These are phyloP conservation scores for Rhizopogon sp. DNA, from an alignment of 768 basidiomycete species.

Conservation along the genomic window DNA sequence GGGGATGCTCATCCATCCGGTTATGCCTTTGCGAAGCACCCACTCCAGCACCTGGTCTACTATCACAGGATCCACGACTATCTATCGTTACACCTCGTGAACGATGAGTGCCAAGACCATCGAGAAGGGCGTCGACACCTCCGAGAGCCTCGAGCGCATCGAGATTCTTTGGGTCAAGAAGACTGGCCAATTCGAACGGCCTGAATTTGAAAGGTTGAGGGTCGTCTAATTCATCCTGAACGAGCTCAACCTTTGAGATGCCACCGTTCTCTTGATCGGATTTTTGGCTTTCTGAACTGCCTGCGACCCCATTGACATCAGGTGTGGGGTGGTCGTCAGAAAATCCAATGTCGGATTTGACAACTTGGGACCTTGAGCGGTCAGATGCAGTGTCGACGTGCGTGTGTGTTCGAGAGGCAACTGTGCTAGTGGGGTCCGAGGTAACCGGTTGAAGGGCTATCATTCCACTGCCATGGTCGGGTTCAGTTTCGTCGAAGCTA, in stretches of 20 bases:
- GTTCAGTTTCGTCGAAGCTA: slow-evolving; percentile 43
- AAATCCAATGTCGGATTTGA: background rate
- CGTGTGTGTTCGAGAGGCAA: slow-evolving; percentile 32
- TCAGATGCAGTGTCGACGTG: slow-evolving; percentile 35
- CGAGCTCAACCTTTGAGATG: slow-evolving; percentile 18
- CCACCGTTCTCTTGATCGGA: slow-evolving; percentile 17
- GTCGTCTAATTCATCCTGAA: slow-evolving; percentile 43
- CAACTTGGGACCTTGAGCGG: slow-evolving; percentile 16
- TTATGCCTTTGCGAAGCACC: slow-evolving; percentile 31
- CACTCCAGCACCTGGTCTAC: slow-evolving; percentile 21
- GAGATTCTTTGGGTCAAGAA: slow-evolving; percentile 87
- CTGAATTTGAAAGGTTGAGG: slow-evolving; percentile 70
- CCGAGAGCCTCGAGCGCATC: slow-evolving; percentile 63
- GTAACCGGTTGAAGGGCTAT: slow-evolving; percentile 29
- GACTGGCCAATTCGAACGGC: slow-evolving; percentile 71
- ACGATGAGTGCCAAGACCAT: slow-evolving; percentile 67
- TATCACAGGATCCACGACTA: slow-evolving; percentile 5
- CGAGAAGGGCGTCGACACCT: slow-evolving; percentile 61
- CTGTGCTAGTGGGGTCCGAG: slow-evolving; percentile 28
- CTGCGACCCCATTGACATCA: background rate
- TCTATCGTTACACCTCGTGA: slow-evolving; percentile 37
- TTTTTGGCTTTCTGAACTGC: slow-evolving; percentile 11
- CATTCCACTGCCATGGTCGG: slow-evolving; percentile 34
- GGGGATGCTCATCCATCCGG: slow-evolving; percentile 7
- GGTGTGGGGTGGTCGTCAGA: slow-evolving; percentile 5